Conservation (phyloP, 2,329 filamentous ascomycete species). For the Fusarium compactum region DNA sequence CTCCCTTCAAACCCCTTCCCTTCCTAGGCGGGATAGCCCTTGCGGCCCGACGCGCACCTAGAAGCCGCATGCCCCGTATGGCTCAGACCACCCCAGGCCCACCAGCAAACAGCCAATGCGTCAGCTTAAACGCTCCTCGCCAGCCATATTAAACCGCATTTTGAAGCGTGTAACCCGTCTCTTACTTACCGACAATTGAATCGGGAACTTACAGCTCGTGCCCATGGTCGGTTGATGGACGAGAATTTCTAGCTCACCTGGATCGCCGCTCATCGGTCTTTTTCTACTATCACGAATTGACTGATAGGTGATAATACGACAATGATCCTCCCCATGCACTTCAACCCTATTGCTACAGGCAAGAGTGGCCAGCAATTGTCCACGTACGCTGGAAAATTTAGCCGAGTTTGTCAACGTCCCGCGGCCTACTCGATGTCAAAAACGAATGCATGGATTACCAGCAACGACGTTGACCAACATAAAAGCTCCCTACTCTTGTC, state of each 20-base stretch:
- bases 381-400: background rate
- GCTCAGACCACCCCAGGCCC: slow-evolving; percentile 38
- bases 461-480: slow-evolving; percentile 2
- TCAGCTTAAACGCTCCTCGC: slow-evolving; percentile 13
- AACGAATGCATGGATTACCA: background rate
- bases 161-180: background rate
- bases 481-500: slow-evolving; percentile 6
- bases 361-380: background rate
- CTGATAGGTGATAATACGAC: background rate
- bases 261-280: slow-evolving; percentile 1
- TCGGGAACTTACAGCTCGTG: background rate
- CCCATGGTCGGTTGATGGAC: background rate
- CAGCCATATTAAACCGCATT: background rate
- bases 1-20: slow-evolving; percentile 38
- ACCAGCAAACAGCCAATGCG: slow-evolving; percentile 19
- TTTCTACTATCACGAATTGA: background rate
- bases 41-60: slow-evolving; percentile 48
- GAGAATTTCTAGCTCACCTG: background rate
- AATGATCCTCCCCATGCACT: background rate
- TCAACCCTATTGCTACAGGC: background rate
- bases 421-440: background rate
- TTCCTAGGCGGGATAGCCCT: slow-evolving; percentile 46
- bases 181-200: slow-evolving; percentile 24
- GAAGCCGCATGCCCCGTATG: slow-evolving; percentile 42
- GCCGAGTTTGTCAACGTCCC: background rate